Percentiles rank a stretch among this genome's conserved stretches.
phyloP scores from a whole-genome alignment of 208 protist genomes.

The Crithidia fasciculata region DNA sequence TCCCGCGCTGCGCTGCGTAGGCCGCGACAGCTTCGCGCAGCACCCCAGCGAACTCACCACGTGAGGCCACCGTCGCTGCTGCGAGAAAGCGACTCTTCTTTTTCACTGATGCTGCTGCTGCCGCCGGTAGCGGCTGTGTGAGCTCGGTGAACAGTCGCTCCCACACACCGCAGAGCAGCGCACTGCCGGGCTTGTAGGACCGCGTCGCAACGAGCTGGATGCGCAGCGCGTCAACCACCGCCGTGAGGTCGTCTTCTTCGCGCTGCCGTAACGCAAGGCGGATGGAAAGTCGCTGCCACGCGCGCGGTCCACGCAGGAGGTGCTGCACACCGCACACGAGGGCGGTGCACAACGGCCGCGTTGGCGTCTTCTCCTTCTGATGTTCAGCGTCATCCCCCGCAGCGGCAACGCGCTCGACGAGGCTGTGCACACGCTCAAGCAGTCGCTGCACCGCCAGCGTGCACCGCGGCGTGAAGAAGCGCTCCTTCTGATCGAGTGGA shows the following conservation, averaged over 20 bases:
- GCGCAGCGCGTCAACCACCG: constrained; percentile 34
- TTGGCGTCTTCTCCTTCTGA: background rate
- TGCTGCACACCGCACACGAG: constrained; percentile 32
- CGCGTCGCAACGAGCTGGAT: constrained; percentile 15
- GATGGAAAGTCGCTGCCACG: constrained; percentile 40
- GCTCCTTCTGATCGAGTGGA: constrained; percentile 41
- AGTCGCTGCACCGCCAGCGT: constrained; percentile 18
- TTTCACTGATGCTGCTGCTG: background rate
- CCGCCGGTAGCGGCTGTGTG: constrained; percentile 8
- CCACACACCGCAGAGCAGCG: constrained; percentile 43
- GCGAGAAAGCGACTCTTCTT: background rate
- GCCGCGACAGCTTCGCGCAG: constrained; percentile 16
- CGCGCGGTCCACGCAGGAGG: constrained; percentile 33
- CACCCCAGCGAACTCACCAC: constrained; percentile 15
- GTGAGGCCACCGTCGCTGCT: constrained; percentile 22
- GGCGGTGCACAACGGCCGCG: constrained; percentile 27
- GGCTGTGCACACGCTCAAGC: constrained; percentile 8
- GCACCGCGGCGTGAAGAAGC: constrained; percentile 51
- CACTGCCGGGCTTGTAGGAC: constrained; percentile 26
- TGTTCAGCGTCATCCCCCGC: background rate
- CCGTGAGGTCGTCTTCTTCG: constrained; percentile 47
- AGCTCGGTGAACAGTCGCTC: constrained; percentile 34
- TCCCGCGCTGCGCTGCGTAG: background rate
- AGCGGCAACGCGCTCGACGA: constrained; percentile 10
- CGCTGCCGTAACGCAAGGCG: constrained; percentile 50